These are phyloP conservation scores for Sarocladium brachiariae DNA, from an alignment of 2,329 filamentous ascomycete species.

Conservation along the genomic window DNA sequence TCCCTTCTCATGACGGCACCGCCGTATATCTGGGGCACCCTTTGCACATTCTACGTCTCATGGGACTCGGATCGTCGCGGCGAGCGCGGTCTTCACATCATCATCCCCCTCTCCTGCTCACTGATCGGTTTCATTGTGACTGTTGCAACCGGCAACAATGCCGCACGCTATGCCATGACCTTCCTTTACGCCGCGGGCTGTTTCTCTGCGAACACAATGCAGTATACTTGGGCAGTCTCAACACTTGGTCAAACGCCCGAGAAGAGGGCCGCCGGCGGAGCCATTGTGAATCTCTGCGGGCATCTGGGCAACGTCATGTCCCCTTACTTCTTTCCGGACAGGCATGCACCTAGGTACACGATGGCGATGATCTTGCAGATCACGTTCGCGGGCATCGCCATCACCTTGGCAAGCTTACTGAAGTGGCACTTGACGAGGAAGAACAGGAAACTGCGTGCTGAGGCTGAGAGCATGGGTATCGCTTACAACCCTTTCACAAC, in stretches of 20 bases:
- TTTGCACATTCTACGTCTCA: constrained; percentile 50
- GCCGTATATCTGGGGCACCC: constrained; percentile 47
- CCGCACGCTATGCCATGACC: constrained; percentile 14
- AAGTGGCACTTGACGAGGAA: constrained; percentile 13
- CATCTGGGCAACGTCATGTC: constrained; percentile 13
- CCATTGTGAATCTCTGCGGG: constrained; percentile 12
- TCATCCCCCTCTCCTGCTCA: constrained; percentile 5
- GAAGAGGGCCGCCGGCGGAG: constrained; percentile 18
- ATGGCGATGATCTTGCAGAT: constrained; percentile 14
- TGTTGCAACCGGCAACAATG: constrained; percentile 11
- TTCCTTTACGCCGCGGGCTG: constrained; percentile 17
- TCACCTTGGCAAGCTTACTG: constrained; percentile 9
- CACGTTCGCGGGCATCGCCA: constrained; percentile 11
- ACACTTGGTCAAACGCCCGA: constrained; percentile 28
- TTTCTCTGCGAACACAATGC: constrained; percentile 24
- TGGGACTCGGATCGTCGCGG: constrained; percentile 54
- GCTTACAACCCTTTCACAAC: constrained; percentile 15
- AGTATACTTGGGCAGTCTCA: constrained; percentile 28
- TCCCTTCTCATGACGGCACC: constrained; percentile 50
- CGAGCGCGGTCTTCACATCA: constrained; percentile 41
- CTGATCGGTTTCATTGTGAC: constrained; percentile 20
- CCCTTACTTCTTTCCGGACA: constrained; percentile 12
- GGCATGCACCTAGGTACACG: constrained; percentile 8
- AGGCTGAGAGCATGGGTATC: constrained; percentile 9
- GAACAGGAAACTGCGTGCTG: constrained; percentile 14